phyloP scores from a whole-genome alignment of 306 rosid species.

The Trifolium dubium region DNA sequence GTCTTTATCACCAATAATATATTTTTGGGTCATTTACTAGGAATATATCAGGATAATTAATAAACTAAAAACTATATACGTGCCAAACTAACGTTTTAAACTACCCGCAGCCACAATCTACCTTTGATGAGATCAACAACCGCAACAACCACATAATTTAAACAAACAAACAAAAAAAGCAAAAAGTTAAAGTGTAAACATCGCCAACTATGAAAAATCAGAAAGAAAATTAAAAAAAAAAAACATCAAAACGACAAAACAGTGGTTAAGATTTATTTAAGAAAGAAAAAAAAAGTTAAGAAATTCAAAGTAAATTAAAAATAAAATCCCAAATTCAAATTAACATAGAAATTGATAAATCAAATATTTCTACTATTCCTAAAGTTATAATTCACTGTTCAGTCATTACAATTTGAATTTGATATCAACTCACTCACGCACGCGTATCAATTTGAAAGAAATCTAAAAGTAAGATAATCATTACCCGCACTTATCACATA shows the following conservation, averaged over 20 bases:
- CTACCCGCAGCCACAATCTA: slow-evolving; percentile 31
- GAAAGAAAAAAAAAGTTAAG: slow-evolving; percentile 13
- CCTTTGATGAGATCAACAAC: slow-evolving; percentile 9
- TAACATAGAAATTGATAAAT: slow-evolving; percentile 18
- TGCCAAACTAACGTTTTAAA: slow-evolving; percentile 26
- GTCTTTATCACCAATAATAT: slow-evolving; percentile 4
- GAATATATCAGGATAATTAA: slow-evolving; percentile 8
- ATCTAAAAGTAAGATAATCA: slow-evolving; percentile 32
- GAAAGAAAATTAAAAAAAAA: not conserved
- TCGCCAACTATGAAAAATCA: slow-evolving; percentile 29
- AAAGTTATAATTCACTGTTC: slow-evolving; percentile 29
- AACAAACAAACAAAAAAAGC: not conserved
- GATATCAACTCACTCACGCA: slow-evolving; percentile 13
- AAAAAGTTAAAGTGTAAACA: slow-evolving; percentile 24
- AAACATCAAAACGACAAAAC: slow-evolving; percentile 42
- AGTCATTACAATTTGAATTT: slow-evolving; percentile 27
- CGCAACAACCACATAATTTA: not conserved
- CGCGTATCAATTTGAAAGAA: slow-evolving; percentile 38
- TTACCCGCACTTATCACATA: slow-evolving; percentile 95
- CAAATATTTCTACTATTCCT: slow-evolving; percentile 20
- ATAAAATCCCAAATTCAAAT: not conserved
- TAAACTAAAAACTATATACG: slow-evolving; percentile 5
- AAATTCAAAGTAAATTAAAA: slow-evolving; percentile 16
- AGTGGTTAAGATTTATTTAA: slow-evolving; percentile 20
- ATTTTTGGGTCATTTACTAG: not conserved